Conservation (phyloP, 257 asterid genomes). For the Petunia axillaris region DNA sequence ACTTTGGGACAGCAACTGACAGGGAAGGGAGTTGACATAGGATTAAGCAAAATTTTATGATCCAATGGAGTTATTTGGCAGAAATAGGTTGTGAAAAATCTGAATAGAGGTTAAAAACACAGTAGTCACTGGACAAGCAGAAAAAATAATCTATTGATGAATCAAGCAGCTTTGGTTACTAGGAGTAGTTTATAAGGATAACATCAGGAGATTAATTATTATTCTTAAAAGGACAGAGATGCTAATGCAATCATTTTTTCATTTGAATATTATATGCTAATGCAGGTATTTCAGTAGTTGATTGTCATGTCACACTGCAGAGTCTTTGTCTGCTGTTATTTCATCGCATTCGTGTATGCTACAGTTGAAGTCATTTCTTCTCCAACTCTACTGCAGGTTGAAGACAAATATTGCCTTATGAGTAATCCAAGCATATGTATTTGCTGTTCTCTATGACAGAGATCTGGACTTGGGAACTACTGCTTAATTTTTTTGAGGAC, state of each 20-base stretch:
- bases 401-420: neutral
- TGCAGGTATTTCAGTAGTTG: no score
- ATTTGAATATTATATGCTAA: neutral
- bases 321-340: neutral
- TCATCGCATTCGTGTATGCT: constrained; percentile 4
- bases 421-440: neutral
- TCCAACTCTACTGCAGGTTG: constrained; percentile 15
- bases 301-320: neutral
- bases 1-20: neutral
- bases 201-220: neutral
- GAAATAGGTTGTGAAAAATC: neutral
- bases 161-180: neutral
- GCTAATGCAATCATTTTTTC: neutral
- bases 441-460: neutral
- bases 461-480: neutral
- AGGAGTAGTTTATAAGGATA: neutral
- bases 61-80: neutral
- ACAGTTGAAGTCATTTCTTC: constrained; percentile 21
- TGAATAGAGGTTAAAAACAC: neutral
- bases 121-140: neutral
- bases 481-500: neutral
- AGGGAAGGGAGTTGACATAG: neutral
- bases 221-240: neutral
- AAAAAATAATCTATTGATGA: neutral
- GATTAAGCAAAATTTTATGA: neutral